phyloP scores from a whole-genome alignment of 371 early-diverging fungal species.

The Lichtheimia ornata region DNA sequence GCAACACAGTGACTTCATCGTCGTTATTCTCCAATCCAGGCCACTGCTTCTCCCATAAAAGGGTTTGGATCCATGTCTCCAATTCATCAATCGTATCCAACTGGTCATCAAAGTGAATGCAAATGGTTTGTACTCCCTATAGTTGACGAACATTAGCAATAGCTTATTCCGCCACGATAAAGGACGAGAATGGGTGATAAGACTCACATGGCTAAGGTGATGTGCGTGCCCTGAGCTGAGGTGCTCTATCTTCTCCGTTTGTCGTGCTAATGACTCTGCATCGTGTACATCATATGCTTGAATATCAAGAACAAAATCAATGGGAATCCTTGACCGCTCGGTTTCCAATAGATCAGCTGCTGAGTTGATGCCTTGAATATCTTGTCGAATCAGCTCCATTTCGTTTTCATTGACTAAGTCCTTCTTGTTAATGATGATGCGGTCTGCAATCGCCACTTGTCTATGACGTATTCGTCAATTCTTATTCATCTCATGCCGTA shows the following conservation, averaged over 20 bases:
- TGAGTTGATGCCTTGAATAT: constrained; percentile 58
- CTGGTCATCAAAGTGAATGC: constrained; percentile 44
- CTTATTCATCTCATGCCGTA: neutral
- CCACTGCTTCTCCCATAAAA: constrained; percentile 86
- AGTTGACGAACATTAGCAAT: neutral
- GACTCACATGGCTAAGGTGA: constrained; percentile 47
- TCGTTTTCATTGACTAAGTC: constrained; percentile 70
- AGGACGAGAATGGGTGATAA: constrained; percentile 2
- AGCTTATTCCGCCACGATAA: constrained; percentile 6
- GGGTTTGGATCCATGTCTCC: constrained; percentile 87
- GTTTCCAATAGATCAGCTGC: constrained; percentile 63
- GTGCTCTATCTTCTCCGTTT: constrained; percentile 35
- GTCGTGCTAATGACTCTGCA: constrained; percentile 31
- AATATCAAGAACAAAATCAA: constrained; percentile 78
- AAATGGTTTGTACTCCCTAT: constrained; percentile 58
- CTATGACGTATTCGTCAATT: constrained; percentile 31
- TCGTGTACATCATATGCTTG: constrained; percentile 68
- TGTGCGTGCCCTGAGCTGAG: constrained; percentile 33
- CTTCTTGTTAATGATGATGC: constrained; percentile 92
- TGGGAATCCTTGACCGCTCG: constrained; percentile 65
- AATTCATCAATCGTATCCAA: constrained; percentile 41
- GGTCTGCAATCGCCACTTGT: constrained; percentile 95
- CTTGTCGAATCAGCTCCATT: constrained; percentile 50
- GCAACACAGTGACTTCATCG: constrained; percentile 62
- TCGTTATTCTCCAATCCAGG: constrained; percentile 31